These are phyloP conservation scores for Zygosaccharomyces pseudorouxii DNA, from an alignment of 805 yeast genomes.

Conservation along the genomic window DNA sequence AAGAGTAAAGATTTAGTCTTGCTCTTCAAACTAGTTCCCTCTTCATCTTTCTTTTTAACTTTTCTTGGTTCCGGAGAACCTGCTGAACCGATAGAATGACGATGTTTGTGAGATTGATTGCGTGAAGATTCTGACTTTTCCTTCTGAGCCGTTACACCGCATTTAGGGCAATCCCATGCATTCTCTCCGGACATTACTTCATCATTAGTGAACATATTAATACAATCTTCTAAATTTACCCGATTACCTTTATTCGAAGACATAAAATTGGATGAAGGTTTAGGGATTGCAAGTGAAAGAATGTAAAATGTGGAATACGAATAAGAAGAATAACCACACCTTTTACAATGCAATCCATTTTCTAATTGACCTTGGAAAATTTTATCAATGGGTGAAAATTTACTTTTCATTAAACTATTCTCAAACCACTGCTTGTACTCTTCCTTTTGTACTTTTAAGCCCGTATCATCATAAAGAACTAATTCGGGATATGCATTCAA, in stretches of 20 bases:
- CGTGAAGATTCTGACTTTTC: background rate
- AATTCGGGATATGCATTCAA: conserved; percentile 39
- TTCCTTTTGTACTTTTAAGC: conserved; percentile 32
- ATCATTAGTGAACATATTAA: conserved; percentile 54
- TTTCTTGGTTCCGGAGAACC: conserved; percentile 10
- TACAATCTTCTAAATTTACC: conserved; percentile 55
- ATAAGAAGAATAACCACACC: conserved; percentile 57
- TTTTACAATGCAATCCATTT: conserved; percentile 55
- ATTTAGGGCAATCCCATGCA: conserved; percentile 82
- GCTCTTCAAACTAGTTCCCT: conserved; percentile 14
- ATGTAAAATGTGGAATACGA: conserved; percentile 61
- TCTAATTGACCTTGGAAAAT: conserved; percentile 72
- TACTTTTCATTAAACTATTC: conserved; percentile 47
- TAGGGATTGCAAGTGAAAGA: conserved; percentile 59
- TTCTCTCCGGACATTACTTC: conserved; percentile 67
- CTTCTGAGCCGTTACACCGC: conserved; percentile 33
- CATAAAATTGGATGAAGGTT: conserved; percentile 25
- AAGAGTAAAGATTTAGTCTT: conserved; percentile 24
- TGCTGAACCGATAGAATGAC: background rate
- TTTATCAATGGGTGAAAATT: conserved; percentile 61
- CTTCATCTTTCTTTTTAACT: conserved; percentile 27
- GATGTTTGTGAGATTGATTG: background rate
- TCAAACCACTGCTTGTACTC: conserved; percentile 64
- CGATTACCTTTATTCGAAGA: conserved; percentile 26
- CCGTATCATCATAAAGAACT: conserved; percentile 32